A percentile compares a stretch with the other conserved stretches of the same genome.
phyloP scores from a whole-genome alignment of 192 early-diverging fungal genomes.

The Backusella psychrophila region DNA sequence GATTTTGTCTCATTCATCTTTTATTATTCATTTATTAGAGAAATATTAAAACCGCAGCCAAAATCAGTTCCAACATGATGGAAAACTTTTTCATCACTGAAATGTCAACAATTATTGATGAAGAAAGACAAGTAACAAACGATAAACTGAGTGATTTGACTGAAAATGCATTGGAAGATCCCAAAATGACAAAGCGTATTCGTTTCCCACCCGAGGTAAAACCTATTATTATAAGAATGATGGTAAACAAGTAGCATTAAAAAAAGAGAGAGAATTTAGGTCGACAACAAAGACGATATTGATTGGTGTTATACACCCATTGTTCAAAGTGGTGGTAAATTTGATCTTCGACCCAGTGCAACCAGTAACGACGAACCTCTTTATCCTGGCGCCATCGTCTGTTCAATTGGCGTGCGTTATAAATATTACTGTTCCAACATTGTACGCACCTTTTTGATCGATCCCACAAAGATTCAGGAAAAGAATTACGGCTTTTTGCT shows the following conservation, averaged over 20 bases:
- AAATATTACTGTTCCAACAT: conserved; percentile 95
- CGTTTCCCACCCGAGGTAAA: conserved; percentile 68
- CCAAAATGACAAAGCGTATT: conserved; percentile 58
- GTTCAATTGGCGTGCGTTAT: conserved; percentile 92
- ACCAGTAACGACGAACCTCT: conserved; percentile 69
- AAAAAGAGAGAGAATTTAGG: conserved; percentile 24
- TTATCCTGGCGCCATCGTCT: conserved; percentile 88
- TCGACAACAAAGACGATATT: conserved; percentile 56
- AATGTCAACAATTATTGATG: conserved; percentile 85
- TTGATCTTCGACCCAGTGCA: conserved; percentile 82
- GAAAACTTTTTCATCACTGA: conserved; percentile 83
- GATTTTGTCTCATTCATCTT: not conserved
- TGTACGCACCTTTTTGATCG: conserved; percentile 90
- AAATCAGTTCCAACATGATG: conserved; percentile 73
- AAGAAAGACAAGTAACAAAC: conserved; percentile 85
- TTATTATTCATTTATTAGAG: conserved; percentile 39
- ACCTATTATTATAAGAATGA: not conserved
- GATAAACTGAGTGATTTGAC: conserved; percentile 72
- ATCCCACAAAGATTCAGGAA: conserved; percentile 86
- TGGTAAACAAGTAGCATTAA: not conserved
- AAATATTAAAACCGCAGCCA: conserved; percentile 70
- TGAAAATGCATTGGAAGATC: conserved; percentile 67
- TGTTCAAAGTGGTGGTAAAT: conserved; percentile 94
- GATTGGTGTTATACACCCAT: conserved; percentile 95
- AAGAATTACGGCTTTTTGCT: conserved; percentile 92